Conservation (phyloP, 129 eudicot species). For the Escallonia herrerae region DNA sequence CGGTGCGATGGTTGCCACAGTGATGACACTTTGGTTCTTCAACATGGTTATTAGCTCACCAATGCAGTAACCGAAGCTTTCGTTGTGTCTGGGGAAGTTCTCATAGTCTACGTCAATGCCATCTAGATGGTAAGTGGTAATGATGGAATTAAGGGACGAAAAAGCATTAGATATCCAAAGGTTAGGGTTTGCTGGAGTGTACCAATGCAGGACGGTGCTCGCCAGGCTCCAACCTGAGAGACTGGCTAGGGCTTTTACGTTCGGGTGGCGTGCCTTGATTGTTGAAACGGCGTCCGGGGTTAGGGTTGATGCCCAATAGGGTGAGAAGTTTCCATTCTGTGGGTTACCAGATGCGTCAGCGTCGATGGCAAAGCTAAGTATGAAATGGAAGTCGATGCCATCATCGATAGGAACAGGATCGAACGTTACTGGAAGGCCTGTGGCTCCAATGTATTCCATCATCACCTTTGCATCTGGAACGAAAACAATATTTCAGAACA, state of each 20-base stretch:
- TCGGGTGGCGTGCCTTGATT: slow-evolving; percentile 40
- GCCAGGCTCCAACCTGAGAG: slow-evolving; percentile 83
- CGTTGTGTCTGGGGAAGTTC: slow-evolving; percentile 40
- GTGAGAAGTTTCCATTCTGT: slow-evolving; percentile 56
- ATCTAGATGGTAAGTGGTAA: slow-evolving; percentile 48
- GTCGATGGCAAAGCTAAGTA: slow-evolving; percentile 67
- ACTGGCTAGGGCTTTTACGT: slow-evolving; percentile 70
- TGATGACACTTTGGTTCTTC: slow-evolving; percentile 57
- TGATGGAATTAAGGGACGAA: slow-evolving; percentile 34
- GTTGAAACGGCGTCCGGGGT: slow-evolving; percentile 47
- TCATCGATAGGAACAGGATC: slow-evolving; percentile 37
- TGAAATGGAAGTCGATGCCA: slow-evolving; percentile 68
- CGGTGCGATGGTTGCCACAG: slow-evolving; percentile 64
- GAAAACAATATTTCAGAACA: not conserved
- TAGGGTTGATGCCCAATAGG: slow-evolving; percentile 51
- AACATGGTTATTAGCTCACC: slow-evolving; percentile 54
- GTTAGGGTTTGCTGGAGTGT: slow-evolving; percentile 32
- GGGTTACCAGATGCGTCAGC: slow-evolving; percentile 43
- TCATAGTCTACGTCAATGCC: slow-evolving; percentile 75
- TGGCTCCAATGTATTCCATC: slow-evolving; percentile 90
- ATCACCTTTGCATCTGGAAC: slow-evolving; percentile 56
- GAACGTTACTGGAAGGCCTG: slow-evolving; percentile 44
- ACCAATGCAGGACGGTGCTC: slow-evolving; percentile 46
- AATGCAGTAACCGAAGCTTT: slow-evolving; percentile 50
- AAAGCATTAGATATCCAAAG: slow-evolving; percentile 59